Evolutionary conservation across 768 basidiomycete species (phyloP), one percentile per base, ranked within the genome.

Genomic region (Boletus reticulatus): DNA sequence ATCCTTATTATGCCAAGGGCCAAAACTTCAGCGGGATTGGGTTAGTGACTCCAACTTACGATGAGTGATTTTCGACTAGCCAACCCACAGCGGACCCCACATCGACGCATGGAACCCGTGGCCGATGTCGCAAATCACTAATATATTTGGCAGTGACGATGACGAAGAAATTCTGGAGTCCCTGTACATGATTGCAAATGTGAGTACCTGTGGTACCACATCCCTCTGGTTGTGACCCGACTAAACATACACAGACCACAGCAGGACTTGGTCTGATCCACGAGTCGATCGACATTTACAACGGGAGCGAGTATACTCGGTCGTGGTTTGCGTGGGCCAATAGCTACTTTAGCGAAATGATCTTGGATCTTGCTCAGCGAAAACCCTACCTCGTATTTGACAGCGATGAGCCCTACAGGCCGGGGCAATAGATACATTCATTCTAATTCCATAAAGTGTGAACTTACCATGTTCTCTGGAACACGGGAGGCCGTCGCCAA

Each of bases 291-390:
- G 79, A 79, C 10, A 85, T 90, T 54, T 84, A 85, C 68, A 69
- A 83, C 34, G 61, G 69, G 19, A 72, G 70, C 16, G 76, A 77
- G 27, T 89, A 87, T 63, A 89, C 87, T 36, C 78, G 88, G 20
- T 77, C 83, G 19, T 90, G 88, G 88, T 90, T 90, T 69, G 88
- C 89, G 20, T 90, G 88, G 88, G 89, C 84, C 14, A 89, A 89
- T 67, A 87, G 87, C 69, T 92, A 87, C 69, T 91, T 90, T 64
- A 83, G 89, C 36, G 89, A 91, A 74, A 89, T 90, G 87, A 74
- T 91, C 19, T 70, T 91, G 51, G 88, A 92, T 62, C 75, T 92
- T 34, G 89, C 89, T 41, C 75, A 81, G 59, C 78, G 88, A 56
- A 89, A 89, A 68, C 89, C 89, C 5, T 75, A 77, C 47, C 74